Conservation (phyloP, 495 filamentous ascomycete species). For the Penicillium arizonense region DNA sequence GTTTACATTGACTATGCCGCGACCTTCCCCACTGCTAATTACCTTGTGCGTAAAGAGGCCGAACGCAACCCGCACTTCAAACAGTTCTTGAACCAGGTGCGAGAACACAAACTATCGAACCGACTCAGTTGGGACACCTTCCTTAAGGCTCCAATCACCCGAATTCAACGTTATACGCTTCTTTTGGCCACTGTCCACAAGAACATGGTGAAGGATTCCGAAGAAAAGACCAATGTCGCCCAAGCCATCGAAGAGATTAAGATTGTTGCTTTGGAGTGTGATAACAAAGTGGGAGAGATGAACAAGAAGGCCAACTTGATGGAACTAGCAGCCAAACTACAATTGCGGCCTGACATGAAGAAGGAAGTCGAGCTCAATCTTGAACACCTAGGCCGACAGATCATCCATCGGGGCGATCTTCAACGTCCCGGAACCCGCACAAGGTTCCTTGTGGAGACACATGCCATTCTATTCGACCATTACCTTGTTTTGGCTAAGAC, state of each 20-base stretch:
- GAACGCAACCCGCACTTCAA: conserved; percentile 84
- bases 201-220: conserved; percentile 76
- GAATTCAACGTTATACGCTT: conserved; percentile 87
- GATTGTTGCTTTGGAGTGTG: conserved; percentile 86
- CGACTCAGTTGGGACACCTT: conserved; percentile 93
- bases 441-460: conserved; percentile 89
- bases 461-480: conserved; percentile 93
- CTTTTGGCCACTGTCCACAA: conserved; percentile 80
- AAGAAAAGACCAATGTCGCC: conserved; percentile 84
- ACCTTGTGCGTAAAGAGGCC: conserved; percentile 79
- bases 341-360: conserved; percentile 82
- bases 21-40: conserved; percentile 79
- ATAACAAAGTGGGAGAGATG: conserved; percentile 92
- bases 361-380: conserved; percentile 80
- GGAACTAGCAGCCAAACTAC: conserved; percentile 79
- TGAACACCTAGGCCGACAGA: conserved; percentile 84
- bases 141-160: conserved; percentile 87
- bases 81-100: conserved; percentile 76
- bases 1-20: conserved; percentile 93
- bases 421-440: conserved; percentile 79
- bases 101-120: conserved; percentile 76
- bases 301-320: conserved; percentile 84
- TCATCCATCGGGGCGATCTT: conserved; percentile 87
- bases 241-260: conserved; percentile 95
- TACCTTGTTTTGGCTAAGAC: conserved; percentile 92